A percentile compares a stretch with the other conserved stretches of the same genome.
Evolutionary conservation across 176 grass and related monocot genomes (phyloP).

Genomic region (Cenchrus americanus): DNA sequence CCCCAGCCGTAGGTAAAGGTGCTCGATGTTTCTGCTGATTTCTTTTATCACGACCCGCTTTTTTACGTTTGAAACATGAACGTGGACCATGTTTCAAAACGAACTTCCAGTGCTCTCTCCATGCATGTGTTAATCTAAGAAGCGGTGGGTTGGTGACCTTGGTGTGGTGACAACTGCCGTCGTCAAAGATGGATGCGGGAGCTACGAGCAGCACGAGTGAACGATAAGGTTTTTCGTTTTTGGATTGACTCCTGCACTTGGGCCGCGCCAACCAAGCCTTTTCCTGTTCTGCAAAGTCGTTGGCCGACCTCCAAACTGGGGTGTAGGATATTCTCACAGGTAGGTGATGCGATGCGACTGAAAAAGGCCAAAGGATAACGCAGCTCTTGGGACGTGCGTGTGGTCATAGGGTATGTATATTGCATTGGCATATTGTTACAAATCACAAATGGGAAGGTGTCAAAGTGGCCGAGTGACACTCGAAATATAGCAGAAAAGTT

Average conservation of each 20-base stretch:
- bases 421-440: neutral
- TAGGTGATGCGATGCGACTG: neutral
- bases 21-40: neutral
- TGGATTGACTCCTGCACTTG: neutral
- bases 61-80: neutral
- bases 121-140: too few species aligned
- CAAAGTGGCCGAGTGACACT: neutral
- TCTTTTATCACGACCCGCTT: neutral
- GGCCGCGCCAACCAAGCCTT: neutral
- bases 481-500: neutral
- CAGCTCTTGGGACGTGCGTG: neutral
- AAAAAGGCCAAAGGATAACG: neutral
- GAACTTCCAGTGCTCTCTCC: neutral
- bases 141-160: neutral
- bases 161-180: constrained; percentile 5
- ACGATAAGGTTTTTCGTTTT: neutral
- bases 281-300: neutral
- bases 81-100: neutral
- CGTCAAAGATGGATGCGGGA: neutral
- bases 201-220: neutral
- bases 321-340: neutral
- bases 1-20: neutral
- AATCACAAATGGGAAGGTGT: neutral
- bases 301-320: neutral
- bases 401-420: neutral